Base-by-base conservation (phyloP, 2,329 filamentous ascomycete genomes). In the Paecilomyces dactylethromorphus region DNA sequence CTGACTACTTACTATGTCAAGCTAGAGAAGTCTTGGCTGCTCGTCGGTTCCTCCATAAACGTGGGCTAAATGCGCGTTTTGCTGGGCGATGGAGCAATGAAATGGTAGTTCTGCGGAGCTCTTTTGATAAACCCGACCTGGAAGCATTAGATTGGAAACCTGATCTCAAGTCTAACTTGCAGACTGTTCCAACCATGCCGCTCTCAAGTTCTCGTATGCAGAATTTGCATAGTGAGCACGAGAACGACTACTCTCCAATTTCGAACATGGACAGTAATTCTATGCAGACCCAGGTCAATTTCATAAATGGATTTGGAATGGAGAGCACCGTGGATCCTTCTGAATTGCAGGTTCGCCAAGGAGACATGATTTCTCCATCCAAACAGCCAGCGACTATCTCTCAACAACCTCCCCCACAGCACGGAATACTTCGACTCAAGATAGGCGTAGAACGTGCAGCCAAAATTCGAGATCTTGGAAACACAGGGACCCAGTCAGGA, bases 41-140 rank as follows among this genome's bases (percentile, higher is more conserved):
- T 21, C 67, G 67, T 53, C 62, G 60, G 24, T 76, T 69, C 53
- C 49, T 76, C 33, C 62, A 65, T 8, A 68, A 63, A n/a, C 64
- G 64, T 13, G 66, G 64, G 0, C 61, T 76, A 10, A 64, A 71
- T 49, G 61, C 62, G 26, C 62, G 39, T 3, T 67, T 70, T 58
- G 71, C 69, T 26, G 74, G 74, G 0, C 60, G 67, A 57, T 76
- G 74, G 74, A 65, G 60, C 22, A 67, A 68, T 49, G 65, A 65
- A 49, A 62, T 71, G 58, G 65, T 66, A 50, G 60, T 62, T 8
- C 53, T 60, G 50, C 65, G 39, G 21, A 52, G 56, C 26, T 56
- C 60, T 31, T 31, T 57, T 39, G 53, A 57, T 24, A 50, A 52
- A 10, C 7, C 11, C 50, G 31, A 50, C 3, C 56, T 62, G 1